Conservation (phyloP, 108 stramenopile genomes). For the Nitzschia putrida region DNA sequence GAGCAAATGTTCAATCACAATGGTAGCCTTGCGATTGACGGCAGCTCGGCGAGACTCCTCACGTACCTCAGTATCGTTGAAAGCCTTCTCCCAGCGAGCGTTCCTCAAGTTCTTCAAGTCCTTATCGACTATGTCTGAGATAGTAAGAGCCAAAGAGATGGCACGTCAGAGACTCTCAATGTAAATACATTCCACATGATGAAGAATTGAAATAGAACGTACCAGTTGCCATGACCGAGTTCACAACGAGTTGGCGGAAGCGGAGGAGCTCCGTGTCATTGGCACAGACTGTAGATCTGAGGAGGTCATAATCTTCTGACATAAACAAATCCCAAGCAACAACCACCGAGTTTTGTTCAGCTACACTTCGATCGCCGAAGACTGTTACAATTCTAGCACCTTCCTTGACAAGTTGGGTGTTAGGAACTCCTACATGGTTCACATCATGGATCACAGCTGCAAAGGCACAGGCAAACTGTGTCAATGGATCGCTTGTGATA, state of each 20-base stretch:
- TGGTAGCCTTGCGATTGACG: slow-evolving; percentile 1
- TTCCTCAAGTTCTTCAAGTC: background rate
- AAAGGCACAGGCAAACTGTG: slow-evolving; percentile 49
- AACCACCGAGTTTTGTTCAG: slow-evolving; percentile 32
- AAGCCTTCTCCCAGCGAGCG: slow-evolving; percentile 7
- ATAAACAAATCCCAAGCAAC: slow-evolving; percentile 31
- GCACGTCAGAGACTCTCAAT: too few species aligned
- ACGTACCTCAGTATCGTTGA: background rate
- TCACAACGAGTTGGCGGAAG: slow-evolving; percentile 36
- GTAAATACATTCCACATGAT: too few species aligned
- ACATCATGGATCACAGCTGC: slow-evolving; percentile 55
- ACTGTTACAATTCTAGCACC: slow-evolving; percentile 28
- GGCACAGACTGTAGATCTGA: slow-evolving; percentile 15
- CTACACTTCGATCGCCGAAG: slow-evolving; percentile 30
- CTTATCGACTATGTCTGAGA: background rate
- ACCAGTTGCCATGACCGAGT: slow-evolving; percentile 39
- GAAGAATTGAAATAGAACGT: too few species aligned
- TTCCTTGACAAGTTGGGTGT: slow-evolving; percentile 44
- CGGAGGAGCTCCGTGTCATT: slow-evolving; percentile 4
- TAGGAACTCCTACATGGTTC: slow-evolving; percentile 56
- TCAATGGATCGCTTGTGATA: slow-evolving; percentile 37
- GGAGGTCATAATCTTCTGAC: slow-evolving; percentile 17
- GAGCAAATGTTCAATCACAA: slow-evolving; percentile 45
- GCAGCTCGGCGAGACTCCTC: background rate
- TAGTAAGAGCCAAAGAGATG: too few species aligned